Evolutionary conservation across 139 green algal species (phyloP).

Genomic region (Pseudopediastrum boryanum): DNA sequence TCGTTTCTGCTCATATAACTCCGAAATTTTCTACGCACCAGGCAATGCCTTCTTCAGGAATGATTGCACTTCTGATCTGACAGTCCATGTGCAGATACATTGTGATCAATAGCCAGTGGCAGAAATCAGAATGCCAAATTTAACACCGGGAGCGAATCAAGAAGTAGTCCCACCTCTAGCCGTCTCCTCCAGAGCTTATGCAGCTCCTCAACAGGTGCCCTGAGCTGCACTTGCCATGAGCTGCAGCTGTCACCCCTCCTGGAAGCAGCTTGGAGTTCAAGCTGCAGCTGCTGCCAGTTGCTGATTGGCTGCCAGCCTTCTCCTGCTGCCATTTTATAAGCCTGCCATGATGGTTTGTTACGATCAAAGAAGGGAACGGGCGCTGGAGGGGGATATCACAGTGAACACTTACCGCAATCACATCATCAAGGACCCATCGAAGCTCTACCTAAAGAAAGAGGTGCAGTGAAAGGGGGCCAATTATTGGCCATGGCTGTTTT

Average conservation of each 20-base stretch:
- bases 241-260: not conserved
- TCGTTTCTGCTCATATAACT: too few species aligned
- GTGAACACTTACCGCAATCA: constrained; percentile 39
- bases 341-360: not conserved
- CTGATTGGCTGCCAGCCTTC: constrained; percentile 24
- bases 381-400: not conserved
- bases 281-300: constrained; percentile 52
- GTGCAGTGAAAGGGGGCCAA: not conserved
- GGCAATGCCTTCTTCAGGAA: too few species aligned
- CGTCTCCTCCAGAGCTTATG: constrained; percentile 46
- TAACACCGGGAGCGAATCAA: too few species aligned
- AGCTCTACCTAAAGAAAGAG: constrained; percentile 68
- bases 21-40: too few species aligned
- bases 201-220: constrained; percentile 43
- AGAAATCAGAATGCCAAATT: too few species aligned
- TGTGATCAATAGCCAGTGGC: too few species aligned
- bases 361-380: not conserved
- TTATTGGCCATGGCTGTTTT: not conserved
- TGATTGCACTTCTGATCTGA: too few species aligned
- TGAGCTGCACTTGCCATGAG: constrained; percentile 50
- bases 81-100: too few species aligned
- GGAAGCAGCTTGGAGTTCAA: constrained; percentile 15
- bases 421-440: constrained; percentile 77
- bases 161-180: constrained; percentile 42
- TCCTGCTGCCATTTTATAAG: not conserved